Evolutionary conservation across 2,329 filamentous ascomycete genomes (phyloP).

Genomic region (Leptographium flavum): DNA sequence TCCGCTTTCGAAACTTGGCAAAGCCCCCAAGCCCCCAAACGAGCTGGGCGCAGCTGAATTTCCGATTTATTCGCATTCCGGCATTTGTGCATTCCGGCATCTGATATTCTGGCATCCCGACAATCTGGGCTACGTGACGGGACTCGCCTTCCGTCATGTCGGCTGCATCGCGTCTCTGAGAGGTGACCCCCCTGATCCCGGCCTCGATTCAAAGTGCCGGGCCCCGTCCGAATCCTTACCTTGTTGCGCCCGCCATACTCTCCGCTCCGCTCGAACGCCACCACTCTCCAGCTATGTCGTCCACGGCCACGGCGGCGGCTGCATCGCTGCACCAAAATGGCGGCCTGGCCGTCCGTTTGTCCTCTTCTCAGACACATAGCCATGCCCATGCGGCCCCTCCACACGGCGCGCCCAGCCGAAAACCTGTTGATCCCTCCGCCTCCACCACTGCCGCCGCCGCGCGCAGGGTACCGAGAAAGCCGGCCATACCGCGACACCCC

Average conservation of each 20-base stretch:
- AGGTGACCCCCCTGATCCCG: background rate
- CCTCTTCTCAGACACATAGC: constrained; percentile 8
- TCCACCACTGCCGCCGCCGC: background rate
- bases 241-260: background rate
- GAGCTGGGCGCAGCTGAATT: no score
- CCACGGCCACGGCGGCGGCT: constrained; percentile 9
- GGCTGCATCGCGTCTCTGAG: background rate
- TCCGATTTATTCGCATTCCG: background rate
- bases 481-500: constrained; percentile 41
- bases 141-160: constrained; percentile 1
- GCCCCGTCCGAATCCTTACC: background rate
- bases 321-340: constrained; percentile 11
- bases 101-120: background rate
- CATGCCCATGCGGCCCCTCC: no score
- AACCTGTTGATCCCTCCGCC: no score
- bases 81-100: background rate
- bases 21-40: no score
- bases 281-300: constrained; percentile 12
- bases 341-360: constrained; percentile 14
- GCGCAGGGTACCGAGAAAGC: constrained; percentile 4
- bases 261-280: background rate
- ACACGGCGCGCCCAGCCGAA: no score
- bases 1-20: no score
- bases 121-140: background rate
- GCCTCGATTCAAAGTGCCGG: background rate